Percentiles rank a stretch among this genome's conserved stretches.
Evolutionary conservation across 2,329 filamentous ascomycete genomes (phyloP).

Genomic region (Monosporascus sp.): DNA sequence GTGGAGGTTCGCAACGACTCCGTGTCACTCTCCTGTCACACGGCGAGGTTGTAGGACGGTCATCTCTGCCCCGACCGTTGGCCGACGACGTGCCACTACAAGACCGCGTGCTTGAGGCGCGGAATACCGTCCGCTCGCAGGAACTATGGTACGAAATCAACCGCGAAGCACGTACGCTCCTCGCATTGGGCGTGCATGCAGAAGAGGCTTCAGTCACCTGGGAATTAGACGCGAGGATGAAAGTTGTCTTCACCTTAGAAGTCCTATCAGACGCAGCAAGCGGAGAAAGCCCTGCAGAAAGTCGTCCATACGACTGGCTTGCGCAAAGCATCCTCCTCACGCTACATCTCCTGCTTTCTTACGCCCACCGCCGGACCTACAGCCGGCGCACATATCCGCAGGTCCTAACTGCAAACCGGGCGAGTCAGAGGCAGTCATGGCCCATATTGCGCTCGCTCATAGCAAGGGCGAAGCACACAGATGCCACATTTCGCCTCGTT

Average conservation of each 20-base stretch:
- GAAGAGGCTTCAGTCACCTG: slow-evolving; percentile 54
- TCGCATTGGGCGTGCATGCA: slow-evolving; percentile 64
- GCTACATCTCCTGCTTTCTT: slow-evolving; percentile 70
- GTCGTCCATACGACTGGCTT: slow-evolving; percentile 39
- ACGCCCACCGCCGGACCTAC: slow-evolving; percentile 73
- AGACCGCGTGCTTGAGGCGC: slow-evolving; percentile 64
- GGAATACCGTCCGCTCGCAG: slow-evolving; percentile 75
- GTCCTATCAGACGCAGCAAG: slow-evolving; percentile 43
- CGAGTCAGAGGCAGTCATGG: slow-evolving; percentile 36
- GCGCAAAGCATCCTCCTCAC: slow-evolving; percentile 63
- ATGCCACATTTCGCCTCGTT: slow-evolving; percentile 33
- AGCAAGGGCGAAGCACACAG: slow-evolving; percentile 40
- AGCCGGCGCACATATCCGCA: slow-evolving; percentile 58
- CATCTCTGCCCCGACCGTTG: slow-evolving; percentile 44
- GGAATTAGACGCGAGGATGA: slow-evolving; percentile 45
- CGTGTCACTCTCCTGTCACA: slow-evolving; percentile 61
- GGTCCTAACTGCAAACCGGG: slow-evolving; percentile 31
- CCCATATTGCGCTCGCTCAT: slow-evolving; percentile 48
- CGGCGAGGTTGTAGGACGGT: slow-evolving; percentile 54
- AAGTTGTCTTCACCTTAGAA: slow-evolving; percentile 64
- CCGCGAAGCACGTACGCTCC: slow-evolving; percentile 70
- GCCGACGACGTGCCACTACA: slow-evolving; percentile 57
- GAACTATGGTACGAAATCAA: slow-evolving; percentile 89
- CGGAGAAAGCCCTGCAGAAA: slow-evolving; percentile 26
- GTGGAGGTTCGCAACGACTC: slow-evolving; percentile 52